Conservation (phyloP, 768 basidiomycete species). For the Gloeopeniophorella convolvens region DNA sequence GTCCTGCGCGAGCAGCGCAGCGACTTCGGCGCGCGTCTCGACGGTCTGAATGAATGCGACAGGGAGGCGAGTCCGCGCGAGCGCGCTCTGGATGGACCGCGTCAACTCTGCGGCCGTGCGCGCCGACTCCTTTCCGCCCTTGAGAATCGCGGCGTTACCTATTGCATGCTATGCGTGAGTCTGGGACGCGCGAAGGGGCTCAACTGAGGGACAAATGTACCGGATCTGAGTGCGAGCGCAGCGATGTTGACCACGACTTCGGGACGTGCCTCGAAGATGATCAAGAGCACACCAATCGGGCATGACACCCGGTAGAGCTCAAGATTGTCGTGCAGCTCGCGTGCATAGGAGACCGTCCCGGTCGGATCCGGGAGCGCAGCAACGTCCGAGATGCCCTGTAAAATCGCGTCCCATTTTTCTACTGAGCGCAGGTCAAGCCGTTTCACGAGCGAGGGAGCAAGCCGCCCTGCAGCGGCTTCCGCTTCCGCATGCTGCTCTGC, state of each 20-base stretch:
- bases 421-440: slow-evolving; percentile 72
- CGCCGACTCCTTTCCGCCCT: slow-evolving; percentile 94
- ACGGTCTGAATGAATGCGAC: slow-evolving; percentile 84
- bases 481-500: slow-evolving; percentile 70
- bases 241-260: slow-evolving; percentile 99
- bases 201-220: slow-evolving; percentile 32
- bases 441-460: slow-evolving; percentile 78
- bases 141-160: slow-evolving; percentile 97
- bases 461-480: slow-evolving; percentile 55
- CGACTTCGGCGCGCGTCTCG: slow-evolving; percentile 87
- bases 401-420: slow-evolving; percentile 94
- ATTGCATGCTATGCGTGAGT: too few relatives aligned
- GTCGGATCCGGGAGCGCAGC: slow-evolving; percentile 82
- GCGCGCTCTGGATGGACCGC: slow-evolving; percentile 69
- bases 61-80: slow-evolving; percentile 68
- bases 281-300: slow-evolving; percentile 91
- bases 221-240: slow-evolving; percentile 92
- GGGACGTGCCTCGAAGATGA: slow-evolving; percentile 96
- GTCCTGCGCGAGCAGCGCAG: slow-evolving; percentile 79
- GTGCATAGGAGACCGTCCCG: slow-evolving; percentile 80
- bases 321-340: slow-evolving; percentile 78
- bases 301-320: slow-evolving; percentile 93
- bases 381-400: slow-evolving; percentile 85
- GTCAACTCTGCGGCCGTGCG: slow-evolving; percentile 73
- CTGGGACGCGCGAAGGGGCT: neutral